Evolutionary conservation across 371 early-diverging fungal genomes (phyloP), one percentile per base, ranked within the genome.

Genomic region (Haplosporangium sp.): DNA sequence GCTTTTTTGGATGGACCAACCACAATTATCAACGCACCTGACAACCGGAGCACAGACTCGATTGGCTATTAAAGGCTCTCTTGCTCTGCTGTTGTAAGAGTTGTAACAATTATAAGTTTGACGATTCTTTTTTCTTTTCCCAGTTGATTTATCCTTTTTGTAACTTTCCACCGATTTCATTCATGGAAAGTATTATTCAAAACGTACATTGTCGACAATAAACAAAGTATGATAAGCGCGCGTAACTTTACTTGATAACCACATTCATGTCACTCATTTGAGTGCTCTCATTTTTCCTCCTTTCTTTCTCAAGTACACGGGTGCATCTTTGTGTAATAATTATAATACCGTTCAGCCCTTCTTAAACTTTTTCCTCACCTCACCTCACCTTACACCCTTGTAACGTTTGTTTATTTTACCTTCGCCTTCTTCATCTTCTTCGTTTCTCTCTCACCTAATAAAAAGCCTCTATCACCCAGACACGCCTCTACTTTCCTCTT

Each of bases 241-340:
- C 50, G 11, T 11, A 15, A 50, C n/a, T n/a, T n/a, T 50, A 50
- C 50, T 50, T n/a, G n/a, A n/a, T 7, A 50, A 50, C n/a, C 3
- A 34, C 55, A 11, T 34, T 9, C 55, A 10, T 34, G 20, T 15
- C 7, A 52, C 7, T 19, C 20, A 0, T 17, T 52, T 52, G 8
- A 34, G 55, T 55, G 55, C 55, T 55, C 55, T 27, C 34, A 55
- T 55, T 55, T 55, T 50, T n/a, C 50, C 50, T 50, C 10, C n/a
- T n/a, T 50, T 7, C 50, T 50, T n/a, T n/a, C n/a, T n/a, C 4
- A 50, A n/a, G 7, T n/a, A 50, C n/a, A 50, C 50, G n/a, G 47
- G 47, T 7, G 4, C 3, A 13, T 13, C 47, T 50, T 50, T 50
- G 50, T n/a, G 9, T 47, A 27, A 27, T 9, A 15, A 50, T 50